Evolutionary conservation across 306 rosid species (phyloP).

Genomic region (Carpinus fangiana): DNA sequence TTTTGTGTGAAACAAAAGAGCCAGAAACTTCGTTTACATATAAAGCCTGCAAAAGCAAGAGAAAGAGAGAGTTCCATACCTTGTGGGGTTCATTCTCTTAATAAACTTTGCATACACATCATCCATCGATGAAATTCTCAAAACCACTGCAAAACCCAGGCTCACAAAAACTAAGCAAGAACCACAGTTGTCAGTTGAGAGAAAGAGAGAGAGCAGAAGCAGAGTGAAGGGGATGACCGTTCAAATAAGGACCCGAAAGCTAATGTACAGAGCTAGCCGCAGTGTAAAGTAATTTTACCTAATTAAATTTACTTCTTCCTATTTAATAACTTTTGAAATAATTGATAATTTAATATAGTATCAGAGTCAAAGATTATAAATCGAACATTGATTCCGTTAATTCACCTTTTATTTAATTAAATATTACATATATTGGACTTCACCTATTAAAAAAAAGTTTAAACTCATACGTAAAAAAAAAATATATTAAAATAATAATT

Average conservation of each 20-base stretch:
- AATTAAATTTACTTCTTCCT: no score
- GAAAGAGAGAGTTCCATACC: neutral
- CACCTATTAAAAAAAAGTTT: no score
- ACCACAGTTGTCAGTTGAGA: neutral
- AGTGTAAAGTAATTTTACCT: no score
- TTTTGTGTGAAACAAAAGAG: neutral
- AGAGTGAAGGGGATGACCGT: neutral
- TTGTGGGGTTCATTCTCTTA: conserved; percentile 5
- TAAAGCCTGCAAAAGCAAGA: neutral
- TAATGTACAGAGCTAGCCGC: neutral
- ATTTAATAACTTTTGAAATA: no score
- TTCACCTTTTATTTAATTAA: no score
- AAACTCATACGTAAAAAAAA: no score
- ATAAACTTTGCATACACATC: conserved; percentile 8
- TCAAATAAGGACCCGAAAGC: neutral
- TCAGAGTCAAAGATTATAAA: no score
- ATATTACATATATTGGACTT: no score
- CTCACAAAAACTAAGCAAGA: neutral
- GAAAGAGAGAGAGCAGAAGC: neutral
- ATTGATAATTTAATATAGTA: no score
- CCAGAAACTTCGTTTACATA: neutral
- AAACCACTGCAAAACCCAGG: neutral
- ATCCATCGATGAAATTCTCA: neutral
- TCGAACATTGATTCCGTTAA: no score
- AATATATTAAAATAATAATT: no score